Conservation (phyloP, 208 protist species). For the Wallacemonas sp. region DNA sequence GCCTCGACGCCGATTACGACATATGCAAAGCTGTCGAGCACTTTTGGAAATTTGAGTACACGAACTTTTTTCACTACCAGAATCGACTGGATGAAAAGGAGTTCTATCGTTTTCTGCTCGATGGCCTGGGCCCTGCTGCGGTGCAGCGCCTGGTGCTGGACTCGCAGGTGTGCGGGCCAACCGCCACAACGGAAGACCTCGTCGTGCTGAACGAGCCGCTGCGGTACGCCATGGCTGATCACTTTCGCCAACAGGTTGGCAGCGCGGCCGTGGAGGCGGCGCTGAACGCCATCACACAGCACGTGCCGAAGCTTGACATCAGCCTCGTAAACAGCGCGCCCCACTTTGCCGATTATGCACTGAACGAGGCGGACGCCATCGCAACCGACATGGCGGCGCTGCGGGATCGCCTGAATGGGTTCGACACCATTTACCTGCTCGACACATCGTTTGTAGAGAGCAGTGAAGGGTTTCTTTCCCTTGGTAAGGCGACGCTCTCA, state of each 20-base stretch:
- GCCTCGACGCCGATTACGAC: slow-evolving; percentile 59
- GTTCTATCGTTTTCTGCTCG: slow-evolving; percentile 67
- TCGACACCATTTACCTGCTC: slow-evolving; percentile 60
- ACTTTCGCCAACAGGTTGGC: slow-evolving; percentile 45
- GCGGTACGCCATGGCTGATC: slow-evolving; percentile 29
- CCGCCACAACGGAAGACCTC: slow-evolving; percentile 40
- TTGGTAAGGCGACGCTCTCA: too few species aligned
- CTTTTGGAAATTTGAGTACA: slow-evolving; percentile 88
- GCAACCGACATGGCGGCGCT: slow-evolving; percentile 48
- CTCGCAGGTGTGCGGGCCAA: slow-evolving; percentile 11
- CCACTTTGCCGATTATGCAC: slow-evolving; percentile 71
- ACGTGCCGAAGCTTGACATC: slow-evolving; percentile 80
- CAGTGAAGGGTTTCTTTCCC: slow-evolving; percentile 60
- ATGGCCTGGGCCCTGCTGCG: slow-evolving; percentile 34
- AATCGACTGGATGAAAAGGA: slow-evolving; percentile 51
- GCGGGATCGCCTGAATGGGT: slow-evolving; percentile 28
- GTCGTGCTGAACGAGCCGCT: slow-evolving; percentile 67
- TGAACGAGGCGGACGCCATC: slow-evolving; percentile 50
- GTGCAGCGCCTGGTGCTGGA: slow-evolving; percentile 64
- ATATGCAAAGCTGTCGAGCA: slow-evolving; percentile 60
- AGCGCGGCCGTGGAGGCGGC: slow-evolving; percentile 40
- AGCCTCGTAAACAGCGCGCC: slow-evolving; percentile 59
- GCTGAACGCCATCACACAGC: slow-evolving; percentile 56
- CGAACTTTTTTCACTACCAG: slow-evolving; percentile 72
- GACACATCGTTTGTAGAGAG: slow-evolving; percentile 88